Evolutionary conservation across 345 rosid species (phyloP), one percentile per base, ranked within the genome.

Genomic region (Citrus maxima): DNA sequence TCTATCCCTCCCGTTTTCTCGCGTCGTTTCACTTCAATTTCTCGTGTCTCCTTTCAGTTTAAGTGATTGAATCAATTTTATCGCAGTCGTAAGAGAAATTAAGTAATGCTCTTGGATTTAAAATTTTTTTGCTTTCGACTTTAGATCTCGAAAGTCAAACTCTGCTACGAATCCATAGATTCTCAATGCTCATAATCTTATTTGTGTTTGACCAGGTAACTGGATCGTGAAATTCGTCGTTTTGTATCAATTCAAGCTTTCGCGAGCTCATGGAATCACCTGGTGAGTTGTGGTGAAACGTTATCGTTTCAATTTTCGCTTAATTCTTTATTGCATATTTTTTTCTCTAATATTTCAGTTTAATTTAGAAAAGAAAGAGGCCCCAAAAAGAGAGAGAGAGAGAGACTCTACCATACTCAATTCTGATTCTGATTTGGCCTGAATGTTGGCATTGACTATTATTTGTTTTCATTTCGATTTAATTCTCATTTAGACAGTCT

Each of bases 231-330:
- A 72, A 51, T 40, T 61, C 38, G 64, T 21, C 71, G 60, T 54
- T 68, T 71, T 37, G 76, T 51, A 72, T 67, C 75, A 71, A 63
- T 79, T 74, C 40, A 70, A 70, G 69, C 73, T 67, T 46, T 75
- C 37, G 61, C 59, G 80, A 77, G 83, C 81, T 77, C 80, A 86
- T 92, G 96, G 96, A 92, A 80, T 85, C 93, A 77, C 88, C 91
- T 63, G 91, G 93, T 88, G 79, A 83, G 74, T 51, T 25, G 6
- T 54, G 22, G 28, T 25, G 22, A 35, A 51, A 22, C 64, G 35
- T 59, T 82, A 19, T 35, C 21, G 37, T 24, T 46, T 72, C 54
- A 54, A 42, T 73, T 32, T 51, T 19, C 64, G 8, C 25, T 9
- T 35, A 2, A 21, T 51, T 73, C 59, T 38, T 54, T 12, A 72